A percentile compares a stretch with the other conserved stretches of the same genome.
Conservation (phyloP, 768 basidiomycete species). For the Gymnopilus junonius region DNA sequence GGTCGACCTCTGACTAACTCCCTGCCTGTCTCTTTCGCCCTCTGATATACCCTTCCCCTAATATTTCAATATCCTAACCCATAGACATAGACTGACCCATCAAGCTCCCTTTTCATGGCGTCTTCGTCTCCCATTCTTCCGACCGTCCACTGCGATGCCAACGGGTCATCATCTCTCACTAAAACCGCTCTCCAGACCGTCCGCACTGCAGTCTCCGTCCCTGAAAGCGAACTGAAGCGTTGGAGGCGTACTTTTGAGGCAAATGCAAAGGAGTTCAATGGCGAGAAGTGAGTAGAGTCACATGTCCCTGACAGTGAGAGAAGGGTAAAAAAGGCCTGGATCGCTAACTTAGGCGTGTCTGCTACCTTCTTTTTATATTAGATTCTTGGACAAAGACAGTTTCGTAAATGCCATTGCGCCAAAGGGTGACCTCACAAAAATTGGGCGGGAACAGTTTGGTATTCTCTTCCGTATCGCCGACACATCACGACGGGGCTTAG, state of each 20-base stretch:
- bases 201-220: slow-evolving; percentile 68
- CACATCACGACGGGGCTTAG: slow-evolving; percentile 69
- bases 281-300: slow-evolving; percentile 73
- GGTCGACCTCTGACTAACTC: slow-evolving; percentile 12
- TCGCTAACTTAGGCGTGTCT: slow-evolving; percentile 14
- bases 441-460: slow-evolving; percentile 86
- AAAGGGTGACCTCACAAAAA: slow-evolving; percentile 80
- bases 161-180: slow-evolving; percentile 46
- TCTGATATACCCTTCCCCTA: slow-evolving; percentile 18
- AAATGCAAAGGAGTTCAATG: slow-evolving; percentile 76
- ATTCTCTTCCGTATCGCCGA: slow-evolving; percentile 92
- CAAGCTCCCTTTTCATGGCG: slow-evolving; percentile 11
- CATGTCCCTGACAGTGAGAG: slow-evolving; percentile 24
- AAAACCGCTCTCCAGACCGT: slow-evolving; percentile 66
- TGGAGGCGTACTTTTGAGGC: slow-evolving; percentile 90
- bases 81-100: slow-evolving; percentile 10
- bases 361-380: slow-evolving; percentile 36
- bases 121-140: slow-evolving; percentile 39
- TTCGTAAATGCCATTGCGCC: slow-evolving; percentile 98
- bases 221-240: slow-evolving; percentile 83
- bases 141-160: slow-evolving; percentile 60
- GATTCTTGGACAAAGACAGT: slow-evolving; percentile 84
- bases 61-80: slow-evolving; percentile 18
- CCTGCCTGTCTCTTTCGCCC: slow-evolving; percentile 14
- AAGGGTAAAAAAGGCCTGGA: slow-evolving; percentile 13